Evolutionary conservation across 2,329 filamentous ascomycete species (phyloP).

Genomic region (Penicillium sp.): DNA sequence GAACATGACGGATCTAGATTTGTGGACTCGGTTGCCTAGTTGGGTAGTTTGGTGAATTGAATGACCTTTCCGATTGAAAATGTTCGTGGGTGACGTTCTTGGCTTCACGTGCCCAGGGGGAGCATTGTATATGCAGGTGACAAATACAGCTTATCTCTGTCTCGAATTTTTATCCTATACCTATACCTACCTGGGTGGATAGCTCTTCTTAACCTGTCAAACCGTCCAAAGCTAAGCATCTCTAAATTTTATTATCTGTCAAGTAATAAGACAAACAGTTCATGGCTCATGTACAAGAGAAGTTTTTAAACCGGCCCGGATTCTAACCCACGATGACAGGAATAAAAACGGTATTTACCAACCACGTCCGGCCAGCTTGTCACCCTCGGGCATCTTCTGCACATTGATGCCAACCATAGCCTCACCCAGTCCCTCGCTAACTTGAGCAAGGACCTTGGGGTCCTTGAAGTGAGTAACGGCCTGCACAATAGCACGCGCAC

Average conservation of each 20-base stretch:
- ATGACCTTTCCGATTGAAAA: neutral
- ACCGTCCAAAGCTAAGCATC: neutral
- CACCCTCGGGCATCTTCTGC: slow-evolving; percentile 68
- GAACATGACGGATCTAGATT: neutral
- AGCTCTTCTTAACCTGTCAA: neutral
- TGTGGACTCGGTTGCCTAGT: neutral
- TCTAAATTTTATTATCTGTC: slow-evolving; percentile 1
- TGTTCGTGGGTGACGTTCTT: neutral
- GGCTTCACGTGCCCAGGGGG: neutral
- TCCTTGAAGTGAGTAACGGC: slow-evolving; percentile 90
- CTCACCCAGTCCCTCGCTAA: slow-evolving; percentile 87
- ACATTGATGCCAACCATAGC: slow-evolving; percentile 97
- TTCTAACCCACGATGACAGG: slow-evolving; percentile 3
- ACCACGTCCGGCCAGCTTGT: slow-evolving; percentile 81
- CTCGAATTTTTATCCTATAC: too few relatives aligned
- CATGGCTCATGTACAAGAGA: slow-evolving; percentile 23
- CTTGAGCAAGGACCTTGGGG: slow-evolving; percentile 78
- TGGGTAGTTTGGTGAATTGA: neutral
- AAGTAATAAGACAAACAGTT: slow-evolving; percentile 12
- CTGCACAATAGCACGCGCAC: slow-evolving; percentile 91
- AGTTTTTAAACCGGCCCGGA: slow-evolving; percentile 6
- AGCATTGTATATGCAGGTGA: neutral
- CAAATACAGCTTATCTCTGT: neutral
- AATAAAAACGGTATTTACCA: slow-evolving; percentile 58
- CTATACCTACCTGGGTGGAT: too few relatives aligned